Evolutionary conservation across 75 land plant genomes (phyloP), one percentile per base, ranked within the genome.

Genomic region (Ceratopteris richardii): DNA sequence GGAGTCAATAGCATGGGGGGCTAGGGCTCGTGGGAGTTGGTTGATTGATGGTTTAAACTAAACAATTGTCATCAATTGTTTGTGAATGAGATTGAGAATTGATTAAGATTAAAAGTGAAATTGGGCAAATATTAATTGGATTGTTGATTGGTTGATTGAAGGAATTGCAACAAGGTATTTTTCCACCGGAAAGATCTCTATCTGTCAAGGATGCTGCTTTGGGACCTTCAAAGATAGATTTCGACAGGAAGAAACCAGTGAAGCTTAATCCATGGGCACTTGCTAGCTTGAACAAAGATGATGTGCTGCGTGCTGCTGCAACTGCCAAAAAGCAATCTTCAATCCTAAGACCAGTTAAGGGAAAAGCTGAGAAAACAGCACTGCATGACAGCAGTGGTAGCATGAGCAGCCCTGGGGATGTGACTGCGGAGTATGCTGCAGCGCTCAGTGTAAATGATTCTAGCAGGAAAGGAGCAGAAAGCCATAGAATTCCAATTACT

Each of bases 261-360:
- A 89, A 70, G 68, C 89, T 93, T 18, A 92, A 84, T 58, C 96
- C 97, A 0, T 92, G 97, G 97, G 66, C 87, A 28, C 69, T 92
- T 10, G 97, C 97, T 16, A 75, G 82, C 6, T 56, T 92, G n/a
- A 85, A 92, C 57, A 82, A 82, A 48, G 98, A 89, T 62, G 98
- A 93, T 36, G 87, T 81, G 33, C 73, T 90, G 51, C 78, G 79
- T 62, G 90, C 81, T 30, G 90, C 90, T 37, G 82, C 82, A 4
- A 74, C 77, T 31, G 95, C 98, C 29, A 76, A 95, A 56, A 74
- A 76, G 57, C 85, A 83, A 40, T 93, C 98, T 0, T 90, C 82
- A 54, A 70, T 93, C 27, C 61, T 93, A 46, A 82, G 73, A 54
- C 95, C 93, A 4, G 66, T 85, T 13, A 52, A 56, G 13, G 65